phyloP scores from a whole-genome alignment of 1,139 yeast species.

The Candida gigantensis region DNA sequence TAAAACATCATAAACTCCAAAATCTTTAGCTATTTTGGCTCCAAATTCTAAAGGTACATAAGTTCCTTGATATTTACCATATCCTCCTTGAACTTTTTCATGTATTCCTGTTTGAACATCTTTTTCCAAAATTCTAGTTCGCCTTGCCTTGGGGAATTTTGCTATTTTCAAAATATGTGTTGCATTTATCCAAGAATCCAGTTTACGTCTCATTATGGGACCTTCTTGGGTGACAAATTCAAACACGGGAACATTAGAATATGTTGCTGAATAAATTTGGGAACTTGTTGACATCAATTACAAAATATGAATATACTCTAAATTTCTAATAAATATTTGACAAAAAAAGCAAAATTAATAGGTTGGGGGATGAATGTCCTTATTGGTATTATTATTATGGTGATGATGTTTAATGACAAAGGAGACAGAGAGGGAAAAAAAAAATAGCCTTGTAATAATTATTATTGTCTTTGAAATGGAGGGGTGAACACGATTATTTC shows the following conservation, averaged over 20 bases:
- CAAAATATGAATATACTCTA: neutral
- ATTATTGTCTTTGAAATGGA: no score
- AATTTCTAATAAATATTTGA: no score
- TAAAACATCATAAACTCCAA: slow-evolving; percentile 67
- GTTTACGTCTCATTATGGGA: slow-evolving; percentile 77
- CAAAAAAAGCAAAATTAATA: no score
- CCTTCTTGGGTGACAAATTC: slow-evolving; percentile 71
- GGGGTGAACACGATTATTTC: no score
- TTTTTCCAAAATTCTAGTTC: slow-evolving; percentile 82
- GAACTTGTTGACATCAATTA: no score
- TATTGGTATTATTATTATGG: no score
- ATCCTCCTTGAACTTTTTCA: slow-evolving; percentile 94
- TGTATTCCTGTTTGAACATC: slow-evolving; percentile 85
- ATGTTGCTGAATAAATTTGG: slow-evolving; percentile 74
- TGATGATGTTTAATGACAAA: no score
- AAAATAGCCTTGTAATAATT: no score
- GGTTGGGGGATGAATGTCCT: no score
- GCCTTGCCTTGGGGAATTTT: slow-evolving; percentile 78
- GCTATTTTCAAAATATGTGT: slow-evolving; percentile 90
- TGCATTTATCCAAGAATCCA: slow-evolving; percentile 87
- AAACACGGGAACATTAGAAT: slow-evolving; percentile 77
- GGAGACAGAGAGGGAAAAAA: no score
- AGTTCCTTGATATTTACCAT: slow-evolving; percentile 93
- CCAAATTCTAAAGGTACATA: slow-evolving; percentile 82
- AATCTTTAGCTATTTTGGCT: slow-evolving; percentile 64